These are phyloP conservation scores for Oryza coarctata DNA, from an alignment of 176 grass and related monocot genomes.

Conservation along the genomic window DNA sequence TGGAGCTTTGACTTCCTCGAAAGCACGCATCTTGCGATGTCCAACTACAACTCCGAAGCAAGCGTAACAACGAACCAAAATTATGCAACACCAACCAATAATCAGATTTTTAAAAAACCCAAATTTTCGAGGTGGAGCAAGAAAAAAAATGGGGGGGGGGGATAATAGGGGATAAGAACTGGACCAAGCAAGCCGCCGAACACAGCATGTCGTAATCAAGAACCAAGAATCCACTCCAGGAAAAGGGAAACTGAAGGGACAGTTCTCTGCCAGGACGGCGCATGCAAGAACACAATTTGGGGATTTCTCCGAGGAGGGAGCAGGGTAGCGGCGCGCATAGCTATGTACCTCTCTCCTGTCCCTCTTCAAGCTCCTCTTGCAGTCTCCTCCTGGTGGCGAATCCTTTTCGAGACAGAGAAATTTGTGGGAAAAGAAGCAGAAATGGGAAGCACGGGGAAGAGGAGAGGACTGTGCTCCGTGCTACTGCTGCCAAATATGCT, in stretches of 20 bases:
- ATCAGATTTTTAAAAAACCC: background rate
- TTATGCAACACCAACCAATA: conserved; percentile 16
- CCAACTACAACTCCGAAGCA: background rate
- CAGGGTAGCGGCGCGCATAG: background rate
- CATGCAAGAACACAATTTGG: conserved; percentile 41
- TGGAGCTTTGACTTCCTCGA: conserved; percentile 7
- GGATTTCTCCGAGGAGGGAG: conserved; percentile 18
- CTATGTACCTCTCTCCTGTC: conserved; percentile 19
- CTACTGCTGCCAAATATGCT: conserved; percentile 40
- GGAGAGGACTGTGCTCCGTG: conserved; percentile 12
- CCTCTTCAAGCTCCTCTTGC: conserved; percentile 15
- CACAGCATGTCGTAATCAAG: conserved; percentile 21
- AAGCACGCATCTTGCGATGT: conserved; percentile 9
- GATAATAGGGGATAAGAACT: background rate
- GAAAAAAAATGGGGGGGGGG: background rate
- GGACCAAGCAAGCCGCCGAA: background rate
- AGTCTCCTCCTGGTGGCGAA: background rate
- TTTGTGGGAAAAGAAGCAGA: conserved; percentile 28
- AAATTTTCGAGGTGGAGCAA: conserved; percentile 13
- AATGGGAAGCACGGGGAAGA: conserved; percentile 25
- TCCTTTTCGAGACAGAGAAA: conserved; percentile 13
- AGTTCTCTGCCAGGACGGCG: background rate
- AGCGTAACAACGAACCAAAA: background rate
- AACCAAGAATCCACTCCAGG: conserved; percentile 21
- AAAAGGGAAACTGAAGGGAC: conserved; percentile 12